phyloP scores from a whole-genome alignment of 1,284 basidiomycete genomes.

The Hymenochaete sp. region DNA sequence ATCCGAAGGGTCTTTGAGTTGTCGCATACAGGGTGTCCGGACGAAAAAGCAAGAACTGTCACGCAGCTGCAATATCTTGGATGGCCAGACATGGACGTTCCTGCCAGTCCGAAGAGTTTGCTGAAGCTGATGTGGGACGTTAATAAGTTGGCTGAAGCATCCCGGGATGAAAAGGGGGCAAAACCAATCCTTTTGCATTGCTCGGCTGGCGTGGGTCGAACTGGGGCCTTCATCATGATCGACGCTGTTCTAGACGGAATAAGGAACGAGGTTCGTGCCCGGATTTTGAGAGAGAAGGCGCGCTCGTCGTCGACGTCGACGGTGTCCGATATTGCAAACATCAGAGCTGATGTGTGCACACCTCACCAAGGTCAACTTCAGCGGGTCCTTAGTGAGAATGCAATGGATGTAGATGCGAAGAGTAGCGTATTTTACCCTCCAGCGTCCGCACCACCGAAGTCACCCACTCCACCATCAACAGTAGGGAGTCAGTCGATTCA shows the following conservation, averaged over 20 bases:
- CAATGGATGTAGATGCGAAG: conserved; percentile 27
- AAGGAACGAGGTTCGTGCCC: conserved; percentile 45
- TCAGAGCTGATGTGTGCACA: conserved; percentile 19
- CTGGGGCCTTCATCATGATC: conserved; percentile 85
- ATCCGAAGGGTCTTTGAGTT: conserved; percentile 70
- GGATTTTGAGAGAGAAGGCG: conserved; percentile 24
- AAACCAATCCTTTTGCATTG: conserved; percentile 51
- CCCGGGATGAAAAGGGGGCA: conserved; percentile 27
- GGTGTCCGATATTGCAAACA: conserved; percentile 15
- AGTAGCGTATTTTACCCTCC: no score
- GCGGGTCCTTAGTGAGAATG: conserved; percentile 17
- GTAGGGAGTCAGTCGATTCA: neutral
- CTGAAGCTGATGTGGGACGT: conserved; percentile 60
- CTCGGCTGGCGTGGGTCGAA: conserved; percentile 87
- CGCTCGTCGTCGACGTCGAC: conserved; percentile 22
- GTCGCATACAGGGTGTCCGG: conserved; percentile 49
- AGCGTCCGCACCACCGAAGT: conserved; percentile 1
- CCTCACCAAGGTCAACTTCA: no score
- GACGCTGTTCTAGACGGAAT: conserved; percentile 81
- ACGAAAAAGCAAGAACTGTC: conserved; percentile 49
- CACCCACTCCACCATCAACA: neutral
- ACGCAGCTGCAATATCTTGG: conserved; percentile 83
- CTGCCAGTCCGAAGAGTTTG: conserved; percentile 68
- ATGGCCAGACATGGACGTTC: conserved; percentile 94
- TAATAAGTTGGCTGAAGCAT: conserved; percentile 46